Base-by-base conservation (phyloP, 1,284 basidiomycete genomes). In the Ceratobasidium sp. region DNA sequence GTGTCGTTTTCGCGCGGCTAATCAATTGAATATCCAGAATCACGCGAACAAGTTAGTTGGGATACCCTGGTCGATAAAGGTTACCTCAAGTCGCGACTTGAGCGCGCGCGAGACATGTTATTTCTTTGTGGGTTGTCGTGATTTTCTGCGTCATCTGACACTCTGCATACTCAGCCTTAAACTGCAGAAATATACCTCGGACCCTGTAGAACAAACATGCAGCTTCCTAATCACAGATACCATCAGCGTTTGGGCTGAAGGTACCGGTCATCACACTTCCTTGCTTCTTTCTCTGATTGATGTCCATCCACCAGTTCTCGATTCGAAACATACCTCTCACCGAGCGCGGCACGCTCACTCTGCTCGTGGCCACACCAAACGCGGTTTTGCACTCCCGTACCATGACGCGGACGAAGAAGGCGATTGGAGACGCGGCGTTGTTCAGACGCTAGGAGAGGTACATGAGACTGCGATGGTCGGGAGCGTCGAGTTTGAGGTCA, bases 381-480 rank as follows among this genome's bases (percentile, higher is more conserved):
- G 73, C 0, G 73, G 73, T 3, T 76, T 76, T 39, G 73, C 73
- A 1, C n/a, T 76, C 5, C 73, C 73, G 3, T 76, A 76, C 39
- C 73, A 76, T 26, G 73, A 76, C n/a, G 73, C 44, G 1, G 73
- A 76, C 51, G 73, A 76, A 46, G 73, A 76, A 67, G 46, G 49
- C 0, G 73, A 76, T 23, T 76, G 73, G 73, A 66, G 73, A 23
- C 73, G 73, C 20, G 73, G 61, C 5, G 73, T 76, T 55, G 73
- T 76, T 2, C 26, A 42, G 20, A 66, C 53, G 4, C 40, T 76
- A 23, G 63, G 73, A 6, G 73, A 67, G 46, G 51, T 76, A 18
- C 73, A 66, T 33, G 61, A 4, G 15, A 42, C 55, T 12, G 63
- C 51, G 13, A 66, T 56, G 49, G 73, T 66, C 20, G 73, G 73